Evolutionary conservation across 306 rosid genomes (phyloP).

Genomic region (Vicia faba): DNA sequence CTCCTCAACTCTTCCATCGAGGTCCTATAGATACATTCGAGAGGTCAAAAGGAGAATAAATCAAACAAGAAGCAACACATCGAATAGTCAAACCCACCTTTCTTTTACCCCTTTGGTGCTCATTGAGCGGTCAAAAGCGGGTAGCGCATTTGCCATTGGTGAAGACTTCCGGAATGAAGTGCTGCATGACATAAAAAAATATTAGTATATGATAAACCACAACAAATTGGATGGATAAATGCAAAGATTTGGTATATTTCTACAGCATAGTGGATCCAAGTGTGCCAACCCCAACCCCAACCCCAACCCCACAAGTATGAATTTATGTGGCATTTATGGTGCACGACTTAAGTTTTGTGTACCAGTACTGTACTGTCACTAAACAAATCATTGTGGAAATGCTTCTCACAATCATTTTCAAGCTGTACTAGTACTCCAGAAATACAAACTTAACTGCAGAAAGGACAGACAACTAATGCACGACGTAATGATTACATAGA

Average conservation of each 20-base stretch:
- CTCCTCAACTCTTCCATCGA: conserved; percentile 62
- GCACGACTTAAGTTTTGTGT: too few relatives aligned
- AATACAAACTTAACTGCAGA: background rate
- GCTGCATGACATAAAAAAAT: conserved; percentile 42
- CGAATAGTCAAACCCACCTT: conserved; percentile 45
- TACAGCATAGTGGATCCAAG: background rate
- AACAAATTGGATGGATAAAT: conserved; percentile 14
- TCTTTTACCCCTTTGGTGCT: conserved; percentile 68
- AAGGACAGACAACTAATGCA: background rate
- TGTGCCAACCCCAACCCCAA: background rate
- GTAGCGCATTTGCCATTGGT: conserved; percentile 54
- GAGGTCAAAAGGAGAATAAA: background rate
- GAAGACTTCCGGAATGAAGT: conserved; percentile 49
- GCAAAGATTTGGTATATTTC: background rate
- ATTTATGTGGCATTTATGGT: background rate
- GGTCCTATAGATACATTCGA: conserved; percentile 56
- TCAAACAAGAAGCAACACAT: conserved; percentile 8
- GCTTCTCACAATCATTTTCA: background rate
- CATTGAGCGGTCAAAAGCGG: conserved; percentile 60
- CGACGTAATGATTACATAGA: background rate
- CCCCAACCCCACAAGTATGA: background rate
- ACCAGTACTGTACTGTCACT: too few relatives aligned
- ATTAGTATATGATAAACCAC: conserved; percentile 22
- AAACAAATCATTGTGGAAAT: too few relatives aligned
- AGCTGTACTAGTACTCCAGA: too few relatives aligned